Evolutionary conservation across 2,329 filamentous ascomycete genomes (phyloP), one percentile per base, ranked within the genome.

Genomic region (Colletotrichum melonis): DNA sequence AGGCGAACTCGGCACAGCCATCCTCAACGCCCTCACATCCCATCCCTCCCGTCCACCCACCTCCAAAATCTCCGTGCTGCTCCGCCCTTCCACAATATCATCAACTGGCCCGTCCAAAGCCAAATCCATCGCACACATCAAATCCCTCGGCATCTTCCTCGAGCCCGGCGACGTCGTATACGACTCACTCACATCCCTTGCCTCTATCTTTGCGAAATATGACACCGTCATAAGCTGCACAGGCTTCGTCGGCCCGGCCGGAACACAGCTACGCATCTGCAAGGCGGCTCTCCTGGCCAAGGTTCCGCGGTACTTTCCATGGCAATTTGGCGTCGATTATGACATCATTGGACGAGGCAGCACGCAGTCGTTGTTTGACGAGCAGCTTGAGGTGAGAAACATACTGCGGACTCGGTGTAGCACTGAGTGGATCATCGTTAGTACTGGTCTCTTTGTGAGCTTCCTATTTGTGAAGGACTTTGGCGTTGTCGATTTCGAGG

Each of bases 271-370:
- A 1, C 92, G 92, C 76, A 82, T 94, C 22, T 81, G 88, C 0
- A 77, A 83, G 12, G 91, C 92, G 0, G 88, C 87, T 0, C 80
- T 94, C 0, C 79, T 81, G 12, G 90, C 88, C 0, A 80, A 82
- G 0, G 86, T 88, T 0, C 76, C 81, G 16, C 82, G 88, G 0
- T 94, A 88, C 78, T 86, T 94, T 22, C 92, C 92, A 0, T 94
- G 92, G 92, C 92, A 94, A 79, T 94, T 92, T 79, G 92, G 92
- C 1, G 89, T 93, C 28, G 91, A 94, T 78, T 94, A 94, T 80
- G 92, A 94, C 69, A 79, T 83, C 32, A 89, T 93, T 19, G 91
- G 91, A 0, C 79, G 83, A 0, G 88, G 88, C 0, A 89, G 88
- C 30, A 84, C 88, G 56, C 91, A 93, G 80, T 88, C 90, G 42